phyloP scores from a whole-genome alignment of 2,329 filamentous ascomycete genomes.

The Akanthomyces muscarius region DNA sequence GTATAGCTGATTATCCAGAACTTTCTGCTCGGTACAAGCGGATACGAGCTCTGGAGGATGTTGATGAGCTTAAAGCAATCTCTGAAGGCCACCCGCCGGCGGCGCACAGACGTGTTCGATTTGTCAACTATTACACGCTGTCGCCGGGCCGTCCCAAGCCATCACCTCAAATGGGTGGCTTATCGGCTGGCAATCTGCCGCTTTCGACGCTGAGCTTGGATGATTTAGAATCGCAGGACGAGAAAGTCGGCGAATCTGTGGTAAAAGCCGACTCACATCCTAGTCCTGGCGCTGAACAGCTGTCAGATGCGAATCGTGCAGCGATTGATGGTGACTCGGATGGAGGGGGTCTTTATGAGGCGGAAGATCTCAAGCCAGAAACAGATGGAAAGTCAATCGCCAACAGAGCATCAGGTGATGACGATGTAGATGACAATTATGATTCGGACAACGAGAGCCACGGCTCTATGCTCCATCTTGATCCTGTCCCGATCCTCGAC shows the following conservation, averaged over 20 bases:
- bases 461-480: constrained; percentile 33
- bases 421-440: constrained; percentile 13
- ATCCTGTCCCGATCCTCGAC: constrained; percentile 37
- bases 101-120: constrained; percentile 58
- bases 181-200: background rate
- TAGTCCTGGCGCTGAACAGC: background rate
- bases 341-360: background rate
- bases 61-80: constrained; percentile 48
- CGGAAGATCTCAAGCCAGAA: background rate
- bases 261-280: background rate
- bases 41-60: constrained; percentile 68
- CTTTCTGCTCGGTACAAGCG: constrained; percentile 66
- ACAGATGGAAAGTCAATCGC: background rate
- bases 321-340: background rate
- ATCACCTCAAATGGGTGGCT: background rate
- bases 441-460: constrained; percentile 19
- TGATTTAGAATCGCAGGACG: background rate
- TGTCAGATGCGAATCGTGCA: background rate
- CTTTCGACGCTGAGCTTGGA: background rate
- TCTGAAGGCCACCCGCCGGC: constrained; percentile 20
- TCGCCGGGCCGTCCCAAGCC: constrained; percentile 67
- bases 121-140: constrained; percentile 89
- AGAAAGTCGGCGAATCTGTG: background rate
- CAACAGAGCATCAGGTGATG: background rate
- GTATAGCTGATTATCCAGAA: constrained; percentile 70